A percentile compares a stretch with the other conserved stretches of the same genome.
phyloP scores from a whole-genome alignment of 495 filamentous ascomycete species.

The Neurospora sp. region DNA sequence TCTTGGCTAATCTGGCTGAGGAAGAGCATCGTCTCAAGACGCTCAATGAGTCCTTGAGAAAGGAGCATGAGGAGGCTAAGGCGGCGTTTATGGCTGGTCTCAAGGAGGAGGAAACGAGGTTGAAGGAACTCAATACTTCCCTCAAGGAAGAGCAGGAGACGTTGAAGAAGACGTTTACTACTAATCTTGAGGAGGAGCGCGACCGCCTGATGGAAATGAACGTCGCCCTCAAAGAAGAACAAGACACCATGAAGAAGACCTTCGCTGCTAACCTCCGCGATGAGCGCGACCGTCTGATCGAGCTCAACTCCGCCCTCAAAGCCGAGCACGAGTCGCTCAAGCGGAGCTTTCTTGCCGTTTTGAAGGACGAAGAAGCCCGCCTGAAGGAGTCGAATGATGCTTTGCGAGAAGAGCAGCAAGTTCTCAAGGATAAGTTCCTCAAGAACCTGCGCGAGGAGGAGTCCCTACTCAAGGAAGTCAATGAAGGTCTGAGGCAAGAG shows the following conservation, averaged over 20 bases:
- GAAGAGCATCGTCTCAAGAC: slow-evolving; percentile 5
- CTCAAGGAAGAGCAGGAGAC: slow-evolving; percentile 20
- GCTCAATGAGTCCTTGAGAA: slow-evolving; percentile 4
- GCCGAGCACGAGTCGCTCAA: slow-evolving; percentile 30
- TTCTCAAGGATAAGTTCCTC: not conserved
- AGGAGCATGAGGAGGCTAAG: slow-evolving; percentile 10
- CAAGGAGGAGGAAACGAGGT: slow-evolving; percentile 55
- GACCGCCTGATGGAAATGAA: slow-evolving; percentile 16
- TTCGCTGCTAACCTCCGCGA: slow-evolving; percentile 49
- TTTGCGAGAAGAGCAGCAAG: slow-evolving; percentile 1
- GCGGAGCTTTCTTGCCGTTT: slow-evolving; percentile 18
- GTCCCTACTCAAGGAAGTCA: slow-evolving; percentile 1
- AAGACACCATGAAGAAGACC: slow-evolving; percentile 64
- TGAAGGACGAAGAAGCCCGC: slow-evolving; percentile 9
- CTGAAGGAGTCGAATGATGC: slow-evolving; percentile 4
- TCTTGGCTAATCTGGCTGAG: slow-evolving; percentile 6
- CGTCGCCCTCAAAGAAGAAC: slow-evolving; percentile 53
- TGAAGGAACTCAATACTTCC: slow-evolving; percentile 17
- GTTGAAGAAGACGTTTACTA: slow-evolving; percentile 14
- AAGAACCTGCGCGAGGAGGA: not conserved
- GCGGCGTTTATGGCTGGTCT: slow-evolving; percentile 22
- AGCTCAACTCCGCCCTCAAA: slow-evolving; percentile 41
- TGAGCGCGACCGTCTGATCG: slow-evolving; percentile 68
- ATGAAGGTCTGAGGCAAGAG: not conserved
- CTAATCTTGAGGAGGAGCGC: slow-evolving; percentile 18